Base-by-base conservation (phyloP, 2,329 filamentous ascomycete species). In the Sporothrix mexicana region DNA sequence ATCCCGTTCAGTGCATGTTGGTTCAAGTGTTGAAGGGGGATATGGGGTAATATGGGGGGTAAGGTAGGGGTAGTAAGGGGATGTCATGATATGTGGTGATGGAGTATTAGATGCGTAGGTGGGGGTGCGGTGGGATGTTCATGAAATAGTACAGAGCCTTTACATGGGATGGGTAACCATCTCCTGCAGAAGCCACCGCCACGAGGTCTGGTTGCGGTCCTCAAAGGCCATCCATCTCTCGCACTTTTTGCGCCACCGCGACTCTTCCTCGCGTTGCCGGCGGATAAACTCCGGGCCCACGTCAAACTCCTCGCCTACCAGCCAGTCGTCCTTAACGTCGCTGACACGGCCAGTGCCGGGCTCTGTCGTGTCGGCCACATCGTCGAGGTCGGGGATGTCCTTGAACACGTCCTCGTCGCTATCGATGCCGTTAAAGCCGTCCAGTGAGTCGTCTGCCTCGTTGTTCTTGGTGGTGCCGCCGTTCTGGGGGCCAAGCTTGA, bases 271-370 rank as follows among this genome's bases (percentile, higher is more conserved):
- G 74, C 93, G 88, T 79, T 98, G 95, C 75, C 95, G 87, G 77
- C 91, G 88, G 75, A 98, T 91, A 79, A 98, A 99, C 80, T 97
- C 94, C 2, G 95, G 96, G 0, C 96, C 96, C 72, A 99, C 94
- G 79, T 99, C 96, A 78, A 99, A 99, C 80, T 99, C 96, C 82
- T 99, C 96, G 70, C 94, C 94, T 13, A 98, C 93, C 68, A 93
- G 89, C 87, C 93, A 95, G 78, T 95, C 92, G 77, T 94, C 92
- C 73, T 90, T 89, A 75, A 90, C 81, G 71, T 91, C 89, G 77
- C 87, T 90, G 77, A 84, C 83, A 23, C 88, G 87, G 62, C 85
- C 86, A 53, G 85, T 85, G 25, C 83, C 82, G 8, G 81, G 82
- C 12, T 87, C 85, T 8, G 85, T 85, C 13, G 82, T 81, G 30